Evolutionary conservation across 495 filamentous ascomycete genomes (phyloP).

Genomic region (Penicillium daleae): DNA sequence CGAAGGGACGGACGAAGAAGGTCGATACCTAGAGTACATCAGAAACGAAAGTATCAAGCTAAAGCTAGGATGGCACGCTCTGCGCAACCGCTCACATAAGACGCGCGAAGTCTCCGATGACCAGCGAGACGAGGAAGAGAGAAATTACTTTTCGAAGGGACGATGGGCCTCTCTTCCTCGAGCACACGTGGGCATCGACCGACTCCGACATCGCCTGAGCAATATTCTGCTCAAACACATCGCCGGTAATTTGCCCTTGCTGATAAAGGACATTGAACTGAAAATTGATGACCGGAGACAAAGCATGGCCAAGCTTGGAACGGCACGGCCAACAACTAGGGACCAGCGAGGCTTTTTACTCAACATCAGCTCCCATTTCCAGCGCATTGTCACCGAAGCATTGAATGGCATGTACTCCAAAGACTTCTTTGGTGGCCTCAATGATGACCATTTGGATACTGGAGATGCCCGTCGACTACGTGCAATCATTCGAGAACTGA

Average conservation of each 20-base stretch:
- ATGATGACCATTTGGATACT: neutral
- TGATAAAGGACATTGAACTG: conserved; percentile 60
- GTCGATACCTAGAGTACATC: conserved; percentile 56
- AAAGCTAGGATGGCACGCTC: conserved; percentile 53
- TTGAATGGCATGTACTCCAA: conserved; percentile 60
- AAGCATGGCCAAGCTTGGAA: conserved; percentile 47
- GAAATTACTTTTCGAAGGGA: conserved; percentile 49
- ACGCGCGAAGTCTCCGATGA: conserved; percentile 38
- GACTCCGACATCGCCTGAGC: conserved; percentile 56
- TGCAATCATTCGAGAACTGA: conserved; percentile 61
- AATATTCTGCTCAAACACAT: conserved; percentile 61
- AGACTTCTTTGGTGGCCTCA: conserved; percentile 52
- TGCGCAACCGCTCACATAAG: conserved; percentile 52
- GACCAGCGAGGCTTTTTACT: conserved; percentile 60
- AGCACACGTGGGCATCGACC: conserved; percentile 50
- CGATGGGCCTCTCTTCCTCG: conserved; percentile 49
- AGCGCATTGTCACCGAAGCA: conserved; percentile 51
- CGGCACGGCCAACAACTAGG: conserved; percentile 44
- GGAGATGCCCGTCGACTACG: conserved; percentile 55
- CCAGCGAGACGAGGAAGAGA: conserved; percentile 42
- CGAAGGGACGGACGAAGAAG: conserved; percentile 42
- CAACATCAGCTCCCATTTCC: conserved; percentile 55
- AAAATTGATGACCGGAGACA: conserved; percentile 21
- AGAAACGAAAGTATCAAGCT: conserved; percentile 52
- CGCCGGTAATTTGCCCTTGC: conserved; percentile 54